These are phyloP conservation scores for Aspergillus ustus DNA, from an alignment of 2,329 filamentous ascomycete species.

Conservation along the genomic window DNA sequence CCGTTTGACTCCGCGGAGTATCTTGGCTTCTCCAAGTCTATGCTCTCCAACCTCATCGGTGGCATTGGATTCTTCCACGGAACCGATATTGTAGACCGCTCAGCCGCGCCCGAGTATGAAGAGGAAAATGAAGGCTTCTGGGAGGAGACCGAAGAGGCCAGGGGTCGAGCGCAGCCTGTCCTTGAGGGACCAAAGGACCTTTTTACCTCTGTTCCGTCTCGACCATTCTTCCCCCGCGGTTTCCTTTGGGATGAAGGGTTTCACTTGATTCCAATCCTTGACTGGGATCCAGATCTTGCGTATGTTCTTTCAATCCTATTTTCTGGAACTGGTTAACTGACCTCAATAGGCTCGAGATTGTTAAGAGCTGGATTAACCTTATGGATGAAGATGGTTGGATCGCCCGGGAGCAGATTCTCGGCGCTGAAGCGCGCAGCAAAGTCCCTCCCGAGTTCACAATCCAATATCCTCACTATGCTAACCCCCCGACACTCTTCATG, in stretches of 20 bases:
- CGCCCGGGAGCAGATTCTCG: conserved; percentile 91
- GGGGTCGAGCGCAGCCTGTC: conserved; percentile 68
- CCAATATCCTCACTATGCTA: conserved; percentile 96
- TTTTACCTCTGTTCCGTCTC: conserved; percentile 87
- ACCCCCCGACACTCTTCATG: conserved; percentile 92
- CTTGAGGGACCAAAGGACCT: conserved; percentile 84
- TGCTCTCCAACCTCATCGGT: conserved; percentile 92
- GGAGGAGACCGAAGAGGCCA: conserved; percentile 84
- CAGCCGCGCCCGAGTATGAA: conserved; percentile 89
- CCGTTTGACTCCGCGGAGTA: conserved; percentile 79
- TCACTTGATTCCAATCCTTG: conserved; percentile 85
- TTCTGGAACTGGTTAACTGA: conserved; percentile 22
- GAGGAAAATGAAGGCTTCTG: conserved; percentile 96
- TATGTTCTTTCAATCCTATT: conserved; percentile 33
- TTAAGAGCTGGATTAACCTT: conserved; percentile 93
- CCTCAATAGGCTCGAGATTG: conserved; percentile 67
- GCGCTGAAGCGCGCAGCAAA: conserved; percentile 88
- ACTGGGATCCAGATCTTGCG: conserved; percentile 92
- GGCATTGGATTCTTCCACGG: conserved; percentile 97
- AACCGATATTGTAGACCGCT: conserved; percentile 84
- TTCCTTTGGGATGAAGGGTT: conserved; percentile 99
- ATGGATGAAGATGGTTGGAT: conserved; percentile 99
- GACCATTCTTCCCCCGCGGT: conserved; percentile 93
- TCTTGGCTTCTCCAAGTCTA: conserved; percentile 77
- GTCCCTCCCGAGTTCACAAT: conserved; percentile 91